Base-by-base conservation (phyloP, 1,284 basidiomycete genomes). In the Tranzscheliella williamsii region DNA sequence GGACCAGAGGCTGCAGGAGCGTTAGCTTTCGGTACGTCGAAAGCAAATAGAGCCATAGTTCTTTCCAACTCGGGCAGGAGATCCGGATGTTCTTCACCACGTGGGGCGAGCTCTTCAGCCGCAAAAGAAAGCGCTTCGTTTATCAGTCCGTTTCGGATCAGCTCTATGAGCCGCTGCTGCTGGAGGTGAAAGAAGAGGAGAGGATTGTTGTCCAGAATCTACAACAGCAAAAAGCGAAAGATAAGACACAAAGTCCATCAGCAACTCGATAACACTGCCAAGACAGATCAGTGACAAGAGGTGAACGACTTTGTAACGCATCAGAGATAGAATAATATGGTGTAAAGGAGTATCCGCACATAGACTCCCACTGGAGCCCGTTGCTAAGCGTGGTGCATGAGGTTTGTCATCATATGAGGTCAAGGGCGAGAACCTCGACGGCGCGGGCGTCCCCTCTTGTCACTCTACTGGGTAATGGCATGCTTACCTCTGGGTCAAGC, bases 301-400 rank as follows among this genome's bases (percentile, higher is more conserved):
- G 5, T 33, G 18, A 33, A 11, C 34, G 7, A n/a, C n/a, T n/a
- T n/a, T n/a, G n/a, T 9, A 34, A 9, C 9, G 18, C 18, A 34
- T 62, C 58, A 62, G 58, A 53, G 12, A 37, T 50, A 24, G 35
- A 17, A 38, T 34, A 40, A 30, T 41, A 11, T 63, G 60, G 60
- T 63, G 53, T 63, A 56, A 42, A 52, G 45, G 38, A 13, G 21
- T 63, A 63, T 63, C 60, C 53, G 60, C 60, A 63, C 60, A 32
- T 56, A 53, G 53, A 56, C 60, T 57, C 53, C 52, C 55, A 71
- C 58, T 51, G 63, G 55, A 53, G 53, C 46, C 50, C 56, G 49
- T 64, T 55, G 58, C 87, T 96, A 83, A 86, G 93, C 88, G 92
- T 96, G 93, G 93, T 97, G 93, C 93, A 96, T 95, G 87, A 85